Percentiles rank a stretch among this genome's conserved stretches.
These are phyloP conservation scores for Pichia californica DNA, from an alignment of 805 yeast species.

Conservation along the genomic window DNA sequence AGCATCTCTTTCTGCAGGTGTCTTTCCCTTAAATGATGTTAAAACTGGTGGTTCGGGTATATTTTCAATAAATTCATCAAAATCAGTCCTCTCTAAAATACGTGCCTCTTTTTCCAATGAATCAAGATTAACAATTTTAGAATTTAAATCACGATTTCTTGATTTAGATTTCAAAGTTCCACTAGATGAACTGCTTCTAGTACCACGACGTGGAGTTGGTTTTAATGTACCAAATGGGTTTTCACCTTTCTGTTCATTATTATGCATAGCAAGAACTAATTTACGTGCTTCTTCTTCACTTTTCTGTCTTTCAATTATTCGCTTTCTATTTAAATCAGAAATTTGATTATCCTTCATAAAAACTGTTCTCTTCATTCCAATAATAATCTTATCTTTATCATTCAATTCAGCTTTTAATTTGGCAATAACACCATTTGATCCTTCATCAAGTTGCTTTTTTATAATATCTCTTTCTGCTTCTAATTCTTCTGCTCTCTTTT, in stretches of 20 bases:
- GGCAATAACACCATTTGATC: constrained; percentile 68
- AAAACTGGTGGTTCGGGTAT: constrained; percentile 11
- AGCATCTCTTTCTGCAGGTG: constrained; percentile 29
- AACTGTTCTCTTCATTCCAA: constrained; percentile 54
- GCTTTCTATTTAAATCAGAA: constrained; percentile 54
- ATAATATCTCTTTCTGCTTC: constrained; percentile 36
- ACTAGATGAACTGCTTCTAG: background rate
- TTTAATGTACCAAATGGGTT: constrained; percentile 24
- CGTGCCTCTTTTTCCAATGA: constrained; percentile 75
- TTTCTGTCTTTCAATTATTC: constrained; percentile 61
- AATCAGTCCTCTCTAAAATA: constrained; percentile 79
- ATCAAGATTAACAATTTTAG: constrained; percentile 9
- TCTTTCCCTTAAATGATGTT: background rate
- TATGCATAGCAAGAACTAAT: constrained; percentile 58
- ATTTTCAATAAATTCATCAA: constrained; percentile 40
- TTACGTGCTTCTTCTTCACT: constrained; percentile 76
- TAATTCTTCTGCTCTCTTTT: constrained; percentile 35
- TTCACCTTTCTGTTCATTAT: constrained; percentile 28
- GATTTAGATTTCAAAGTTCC: constrained; percentile 2
- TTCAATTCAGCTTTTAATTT: constrained; percentile 52
- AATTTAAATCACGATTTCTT: constrained; percentile 4
- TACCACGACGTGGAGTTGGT: background rate
- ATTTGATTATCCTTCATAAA: constrained; percentile 55
- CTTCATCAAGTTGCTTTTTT: constrained; percentile 36
- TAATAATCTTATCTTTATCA: constrained; percentile 55